These are phyloP conservation scores for Nepenthes gracilis DNA, from an alignment of 148 eudicot species.

Conservation along the genomic window DNA sequence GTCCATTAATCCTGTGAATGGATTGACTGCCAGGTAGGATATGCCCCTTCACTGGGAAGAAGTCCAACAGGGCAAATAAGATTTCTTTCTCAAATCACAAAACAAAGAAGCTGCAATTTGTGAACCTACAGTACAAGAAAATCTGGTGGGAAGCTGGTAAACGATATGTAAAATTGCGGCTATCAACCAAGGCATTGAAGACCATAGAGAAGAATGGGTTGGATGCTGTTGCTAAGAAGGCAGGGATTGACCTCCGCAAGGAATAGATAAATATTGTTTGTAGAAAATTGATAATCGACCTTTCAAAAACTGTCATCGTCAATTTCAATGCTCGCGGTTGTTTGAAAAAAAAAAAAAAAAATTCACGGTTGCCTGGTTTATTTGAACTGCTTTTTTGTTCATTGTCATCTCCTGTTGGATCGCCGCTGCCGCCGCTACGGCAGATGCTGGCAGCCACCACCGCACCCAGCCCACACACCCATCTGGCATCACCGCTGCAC, in stretches of 20 bases:
- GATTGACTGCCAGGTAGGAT: constrained; percentile 53
- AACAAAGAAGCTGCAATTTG: constrained; percentile 69
- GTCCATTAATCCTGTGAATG: neutral
- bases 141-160: constrained; percentile 99
- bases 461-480: too few relatives aligned
- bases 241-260: constrained; percentile 89
- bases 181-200: constrained; percentile 85
- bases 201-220: constrained; percentile 94
- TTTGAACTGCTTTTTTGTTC: too few relatives aligned
- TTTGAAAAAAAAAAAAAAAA: too few relatives aligned
- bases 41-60: constrained; percentile 95
- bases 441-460: too few relatives aligned
- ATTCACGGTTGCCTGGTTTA: too few relatives aligned
- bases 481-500: too few relatives aligned
- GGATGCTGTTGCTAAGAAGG: constrained; percentile 92
- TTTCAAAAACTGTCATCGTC: too few relatives aligned
- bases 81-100: constrained; percentile 89
- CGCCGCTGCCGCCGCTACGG: too few relatives aligned
- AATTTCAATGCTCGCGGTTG: too few relatives aligned
- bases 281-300: constrained; percentile 3
- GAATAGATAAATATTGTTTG: constrained; percentile 18
- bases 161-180: constrained; percentile 60
- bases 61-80: constrained; percentile 66
- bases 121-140: constrained; percentile 80
- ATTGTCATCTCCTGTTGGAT: too few relatives aligned